Percentiles rank a stretch among this genome's conserved stretches.
phyloP scores from a whole-genome alignment of 2,329 filamentous ascomycete species.

The Rachicladosporium sp. region DNA sequence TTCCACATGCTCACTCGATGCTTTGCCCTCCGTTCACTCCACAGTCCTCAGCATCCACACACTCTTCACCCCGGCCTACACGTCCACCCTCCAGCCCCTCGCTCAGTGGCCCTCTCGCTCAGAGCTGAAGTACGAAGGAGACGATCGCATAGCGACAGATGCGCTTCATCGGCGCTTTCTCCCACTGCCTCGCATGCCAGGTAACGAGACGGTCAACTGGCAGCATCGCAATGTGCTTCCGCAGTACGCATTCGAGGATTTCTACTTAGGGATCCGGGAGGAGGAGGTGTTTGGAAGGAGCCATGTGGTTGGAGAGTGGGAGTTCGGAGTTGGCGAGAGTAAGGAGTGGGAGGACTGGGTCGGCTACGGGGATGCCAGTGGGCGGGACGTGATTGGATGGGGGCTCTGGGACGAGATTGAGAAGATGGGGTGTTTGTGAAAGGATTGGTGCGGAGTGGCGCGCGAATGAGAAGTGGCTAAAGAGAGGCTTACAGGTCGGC shows the following conservation, averaged over 20 bases:
- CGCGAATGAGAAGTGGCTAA: no score
- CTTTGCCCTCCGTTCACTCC: slow-evolving; percentile 9
- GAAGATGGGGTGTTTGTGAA: no score
- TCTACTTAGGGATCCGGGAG: slow-evolving; percentile 8
- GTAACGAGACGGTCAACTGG: slow-evolving; percentile 30
- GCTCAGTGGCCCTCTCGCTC: slow-evolving; percentile 29
- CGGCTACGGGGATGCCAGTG: no score
- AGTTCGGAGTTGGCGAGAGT: slow-evolving; percentile 8
- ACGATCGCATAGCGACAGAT: slow-evolving; percentile 34
- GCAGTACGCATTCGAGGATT: slow-evolving; percentile 28
- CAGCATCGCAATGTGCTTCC: slow-evolving; percentile 26
- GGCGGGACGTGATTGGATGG: no score
- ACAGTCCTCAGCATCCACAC: slow-evolving; percentile 27
- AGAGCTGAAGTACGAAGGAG: slow-evolving; percentile 37
- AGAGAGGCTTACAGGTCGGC: no score
- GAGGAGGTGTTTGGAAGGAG: slow-evolving; percentile 10
- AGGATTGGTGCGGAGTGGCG: no score
- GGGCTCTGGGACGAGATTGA: no score
- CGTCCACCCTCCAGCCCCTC: slow-evolving; percentile 15
- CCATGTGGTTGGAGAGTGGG: slow-evolving; percentile 10
- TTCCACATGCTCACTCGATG: slow-evolving; percentile 3
- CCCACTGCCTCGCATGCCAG: slow-evolving; percentile 30
- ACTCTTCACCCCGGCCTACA: slow-evolving; percentile 20
- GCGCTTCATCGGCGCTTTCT: slow-evolving; percentile 30
- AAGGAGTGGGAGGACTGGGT: no score